Evolutionary conservation across 305 asterid species (phyloP), one percentile per base, ranked within the genome.

Genomic region (Rubia peregrina): DNA sequence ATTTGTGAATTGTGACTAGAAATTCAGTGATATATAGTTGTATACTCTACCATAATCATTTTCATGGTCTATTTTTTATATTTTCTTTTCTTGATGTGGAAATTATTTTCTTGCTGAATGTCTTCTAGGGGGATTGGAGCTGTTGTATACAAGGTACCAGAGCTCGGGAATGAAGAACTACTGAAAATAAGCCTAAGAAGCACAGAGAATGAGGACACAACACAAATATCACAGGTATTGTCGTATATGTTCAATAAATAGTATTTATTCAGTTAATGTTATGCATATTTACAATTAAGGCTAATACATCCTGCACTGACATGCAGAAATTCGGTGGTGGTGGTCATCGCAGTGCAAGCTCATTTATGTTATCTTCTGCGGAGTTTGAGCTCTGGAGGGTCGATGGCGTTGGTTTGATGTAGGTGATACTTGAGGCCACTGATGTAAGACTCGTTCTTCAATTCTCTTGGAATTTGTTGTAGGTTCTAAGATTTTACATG

Each of bases 161-260:
- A 87, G 77, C 95, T 88, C 81, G 83, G 79, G 75, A 85, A 85
- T 67, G 85, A 87, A 73, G 82, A 49, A 0, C 68, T 82, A 59
- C 69, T 89, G 82, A 92, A 92, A 76, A 81, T 92, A 75, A 92
- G 98, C 88, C 78, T 92, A 66, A 81, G 98, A 83, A 91, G 98
- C 76, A 64, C 83, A 64, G 65, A 65, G 9, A 78, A 67, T 5
- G 96, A 82, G 83, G 98, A 92, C 75, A 92, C 98, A 36, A 88
- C 98, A 70, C 70, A 77, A 73, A 89, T 92, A 79, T 89, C 98
- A 42, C 80, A 87, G 94, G 95, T 85, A 51, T 63, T 48, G 69
- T 69, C 68, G 16, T 36, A 14, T 40, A 49, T 68, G 17, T 69
- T 68, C 77, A 57, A 49, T 69, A 38, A 26, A 57, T 75, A 49